Percentiles rank a stretch among this genome's conserved stretches.
These are phyloP conservation scores for Suhomyces coccinellae DNA, from an alignment of 1,139 yeast species.

Conservation along the genomic window DNA sequence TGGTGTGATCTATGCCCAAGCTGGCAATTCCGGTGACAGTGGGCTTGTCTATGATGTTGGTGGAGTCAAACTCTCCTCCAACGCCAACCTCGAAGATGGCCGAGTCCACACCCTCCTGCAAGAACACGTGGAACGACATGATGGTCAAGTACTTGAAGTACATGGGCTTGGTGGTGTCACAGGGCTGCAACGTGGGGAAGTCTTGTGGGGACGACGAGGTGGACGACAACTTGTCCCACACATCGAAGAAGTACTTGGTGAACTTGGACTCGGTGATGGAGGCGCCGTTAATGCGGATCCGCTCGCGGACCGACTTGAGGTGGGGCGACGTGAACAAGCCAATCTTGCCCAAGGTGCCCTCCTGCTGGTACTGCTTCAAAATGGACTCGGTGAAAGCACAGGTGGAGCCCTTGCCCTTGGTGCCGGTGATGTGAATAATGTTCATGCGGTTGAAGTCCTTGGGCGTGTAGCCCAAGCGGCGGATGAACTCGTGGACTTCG, in stretches of 20 bases:
- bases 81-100: constrained; percentile 98
- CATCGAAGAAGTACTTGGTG: constrained; percentile 87
- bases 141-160: constrained; percentile 90
- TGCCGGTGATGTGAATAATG: constrained; percentile 91
- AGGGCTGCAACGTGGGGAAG: constrained; percentile 73
- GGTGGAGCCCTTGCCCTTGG: constrained; percentile 98
- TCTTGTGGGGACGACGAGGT: constrained; percentile 54
- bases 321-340: constrained; percentile 97
- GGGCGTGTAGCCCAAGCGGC: constrained; percentile 79
- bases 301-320: constrained; percentile 86
- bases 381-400: constrained; percentile 93
- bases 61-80: constrained; percentile 96
- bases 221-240: constrained; percentile 76
- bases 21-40: constrained; percentile 84
- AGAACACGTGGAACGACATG: constrained; percentile 84
- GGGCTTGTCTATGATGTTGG: constrained; percentile 80
- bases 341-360: constrained; percentile 48
- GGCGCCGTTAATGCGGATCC: constrained; percentile 83
- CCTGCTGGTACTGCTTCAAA: constrained; percentile 54
- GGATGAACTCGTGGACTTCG: constrained; percentile 89
- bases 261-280: constrained; percentile 82
- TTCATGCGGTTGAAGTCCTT: constrained; percentile 71
- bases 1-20: constrained; percentile 90
- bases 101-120: constrained; percentile 83
- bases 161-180: constrained; percentile 75